phyloP scores from a whole-genome alignment of 768 basidiomycete genomes.

The Suillus ampliporus region DNA sequence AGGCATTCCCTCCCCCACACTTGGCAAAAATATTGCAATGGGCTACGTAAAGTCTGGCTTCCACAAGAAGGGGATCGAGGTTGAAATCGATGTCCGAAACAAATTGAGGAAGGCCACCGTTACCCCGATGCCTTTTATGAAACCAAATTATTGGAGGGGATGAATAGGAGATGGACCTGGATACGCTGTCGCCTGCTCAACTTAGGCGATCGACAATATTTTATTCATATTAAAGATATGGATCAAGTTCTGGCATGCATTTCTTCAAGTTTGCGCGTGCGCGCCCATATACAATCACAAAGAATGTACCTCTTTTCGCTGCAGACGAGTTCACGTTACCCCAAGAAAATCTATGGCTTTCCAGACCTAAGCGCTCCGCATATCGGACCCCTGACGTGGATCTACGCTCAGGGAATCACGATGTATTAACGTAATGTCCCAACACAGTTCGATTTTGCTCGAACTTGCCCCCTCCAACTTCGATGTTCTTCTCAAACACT shows the following conservation, averaged over 20 bases:
- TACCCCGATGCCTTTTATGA: slow-evolving; percentile 87
- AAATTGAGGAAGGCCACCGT: slow-evolving; percentile 78
- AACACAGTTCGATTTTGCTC: slow-evolving; percentile 18
- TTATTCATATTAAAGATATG: slow-evolving; percentile 4
- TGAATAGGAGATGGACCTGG: slow-evolving; percentile 16
- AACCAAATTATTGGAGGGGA: slow-evolving; percentile 82
- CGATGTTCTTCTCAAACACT: slow-evolving; percentile 16
- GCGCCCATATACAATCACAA: neutral
- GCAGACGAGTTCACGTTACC: neutral
- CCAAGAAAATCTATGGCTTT: neutral
- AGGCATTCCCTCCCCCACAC: slow-evolving; percentile 92
- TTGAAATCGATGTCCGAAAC: slow-evolving; percentile 84
- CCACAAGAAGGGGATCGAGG: slow-evolving; percentile 90
- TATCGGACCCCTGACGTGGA: neutral
- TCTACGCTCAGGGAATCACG: neutral
- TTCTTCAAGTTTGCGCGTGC: neutral
- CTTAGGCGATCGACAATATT: slow-evolving; percentile 1
- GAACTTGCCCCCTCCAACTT: slow-evolving; percentile 18
- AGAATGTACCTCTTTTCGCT: neutral
- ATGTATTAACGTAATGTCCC: slow-evolving; percentile 8
- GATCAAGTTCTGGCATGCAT: neutral
- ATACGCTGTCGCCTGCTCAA: slow-evolving; percentile 1
- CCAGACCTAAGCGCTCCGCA: neutral
- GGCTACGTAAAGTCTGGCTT: slow-evolving; percentile 82
- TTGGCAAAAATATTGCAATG: slow-evolving; percentile 95